Conservation (phyloP, 306 rosid genomes). For the Rosa multiflora region DNA sequence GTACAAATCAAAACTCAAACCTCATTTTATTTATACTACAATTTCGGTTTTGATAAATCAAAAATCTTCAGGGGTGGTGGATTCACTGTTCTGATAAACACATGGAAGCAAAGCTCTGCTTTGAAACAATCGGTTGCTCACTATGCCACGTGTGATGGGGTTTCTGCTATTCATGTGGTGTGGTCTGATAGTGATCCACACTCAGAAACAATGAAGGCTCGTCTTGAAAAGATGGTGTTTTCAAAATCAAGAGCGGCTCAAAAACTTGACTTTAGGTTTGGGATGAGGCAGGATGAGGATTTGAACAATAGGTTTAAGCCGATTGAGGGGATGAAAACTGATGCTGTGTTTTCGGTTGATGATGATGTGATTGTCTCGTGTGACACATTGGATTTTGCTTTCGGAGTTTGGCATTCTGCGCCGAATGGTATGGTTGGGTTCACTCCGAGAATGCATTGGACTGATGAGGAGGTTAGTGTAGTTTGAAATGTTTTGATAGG, state of each 20-base stretch:
- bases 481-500: neutral
- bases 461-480: conserved; percentile 46
- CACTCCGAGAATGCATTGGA: conserved; percentile 62
- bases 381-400: conserved; percentile 48
- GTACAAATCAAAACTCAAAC: neutral
- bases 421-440: conserved; percentile 58
- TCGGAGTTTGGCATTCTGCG: conserved; percentile 56
- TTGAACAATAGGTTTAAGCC: conserved; percentile 46
- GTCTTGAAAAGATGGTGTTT: conserved; percentile 38
- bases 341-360: conserved; percentile 56
- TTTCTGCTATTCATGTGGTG: conserved; percentile 39
- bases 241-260: conserved; percentile 30
- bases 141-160: conserved; percentile 44
- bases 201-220: conserved; percentile 33
- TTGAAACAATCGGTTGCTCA: conserved; percentile 47
- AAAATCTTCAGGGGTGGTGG: conserved; percentile 42
- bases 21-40: neutral
- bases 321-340: conserved; percentile 30
- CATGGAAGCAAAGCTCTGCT: conserved; percentile 52
- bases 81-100: conserved; percentile 53
- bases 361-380: conserved; percentile 60
- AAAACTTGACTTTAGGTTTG: too few relatives aligned
- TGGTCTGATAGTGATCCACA: conserved; percentile 42
- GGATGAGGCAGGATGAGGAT: conserved; percentile 29
- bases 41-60: neutral